phyloP scores from a whole-genome alignment of 129 eudicot genomes.

The Pittosporum tobira region DNA sequence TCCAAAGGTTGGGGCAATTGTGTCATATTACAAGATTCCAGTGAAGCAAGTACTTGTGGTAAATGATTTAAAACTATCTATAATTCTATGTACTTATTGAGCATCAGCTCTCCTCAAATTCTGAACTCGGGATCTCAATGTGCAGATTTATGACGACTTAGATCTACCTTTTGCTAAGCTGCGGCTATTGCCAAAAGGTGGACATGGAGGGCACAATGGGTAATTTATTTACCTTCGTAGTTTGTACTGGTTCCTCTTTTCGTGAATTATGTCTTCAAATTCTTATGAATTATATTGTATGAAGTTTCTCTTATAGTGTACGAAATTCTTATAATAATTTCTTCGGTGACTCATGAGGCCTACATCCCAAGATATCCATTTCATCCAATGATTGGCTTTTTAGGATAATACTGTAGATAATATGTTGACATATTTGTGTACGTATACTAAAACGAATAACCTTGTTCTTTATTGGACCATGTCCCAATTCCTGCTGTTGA shows the following conservation, averaged over 20 bases:
- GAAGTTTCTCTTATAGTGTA: not conserved
- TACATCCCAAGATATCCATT: no score
- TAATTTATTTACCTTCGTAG: constrained; percentile 17
- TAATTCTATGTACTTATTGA: no score
- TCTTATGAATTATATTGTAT: not conserved
- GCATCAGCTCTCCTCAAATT: not conserved
- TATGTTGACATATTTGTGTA: not conserved
- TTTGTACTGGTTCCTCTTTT: constrained; percentile 6
- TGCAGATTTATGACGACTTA: constrained; percentile 80
- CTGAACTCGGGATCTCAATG: constrained; percentile 7
- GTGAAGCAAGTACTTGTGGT: constrained; percentile 89
- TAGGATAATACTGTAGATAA: not conserved
- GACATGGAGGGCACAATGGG: constrained; percentile 99
- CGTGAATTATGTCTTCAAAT: not conserved
- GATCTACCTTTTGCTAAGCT: constrained; percentile 93
- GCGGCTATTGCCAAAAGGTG: constrained; percentile 90
- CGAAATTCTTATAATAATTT: no score
- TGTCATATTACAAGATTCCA: constrained; percentile 87
- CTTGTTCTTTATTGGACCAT: not conserved
- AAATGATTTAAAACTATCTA: constrained; percentile 15
- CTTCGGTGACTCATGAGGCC: not conserved
- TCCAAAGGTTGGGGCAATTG: constrained; percentile 74
- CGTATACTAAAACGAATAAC: not conserved
- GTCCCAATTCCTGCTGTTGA: not conserved
- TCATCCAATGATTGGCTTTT: no score